Evolutionary conservation across 73 alveolate genomes (phyloP).

Genomic region (Halteria grandinella): DNA sequence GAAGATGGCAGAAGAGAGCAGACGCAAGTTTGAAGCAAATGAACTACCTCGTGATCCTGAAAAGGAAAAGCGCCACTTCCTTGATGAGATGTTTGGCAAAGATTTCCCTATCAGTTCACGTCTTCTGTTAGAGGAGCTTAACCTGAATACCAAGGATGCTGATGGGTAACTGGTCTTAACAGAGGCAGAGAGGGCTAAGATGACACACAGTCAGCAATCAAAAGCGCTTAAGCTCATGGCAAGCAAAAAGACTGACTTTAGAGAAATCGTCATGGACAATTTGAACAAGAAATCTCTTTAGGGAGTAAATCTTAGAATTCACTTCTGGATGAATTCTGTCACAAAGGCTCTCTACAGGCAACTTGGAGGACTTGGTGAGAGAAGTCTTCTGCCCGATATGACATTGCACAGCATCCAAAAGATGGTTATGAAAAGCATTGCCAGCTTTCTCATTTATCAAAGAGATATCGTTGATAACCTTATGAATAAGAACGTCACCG

Average conservation of each 20-base stretch:
- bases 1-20: conserved; percentile 34
- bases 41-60: conserved; percentile 44
- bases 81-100: conserved; percentile 62
- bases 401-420: conserved; percentile 58
- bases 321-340: conserved; percentile 76
- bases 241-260: conserved; percentile 1
- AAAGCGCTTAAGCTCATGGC: not conserved
- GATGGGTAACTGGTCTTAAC: no score
- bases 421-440: conserved; percentile 61
- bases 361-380: not conserved
- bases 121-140: conserved; percentile 4
- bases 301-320: conserved; percentile 67
- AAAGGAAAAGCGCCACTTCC: conserved; percentile 51
- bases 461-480: conserved; percentile 69
- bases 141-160: no score
- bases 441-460: conserved; percentile 54
- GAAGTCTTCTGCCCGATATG: no score
- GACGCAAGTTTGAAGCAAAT: conserved; percentile 24
- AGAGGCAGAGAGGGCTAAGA: no score
- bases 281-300: conserved; percentile 64
- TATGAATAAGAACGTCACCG: conserved; percentile 32
- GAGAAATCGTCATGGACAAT: conserved; percentile 51
- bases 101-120: conserved; percentile 46
- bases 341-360: conserved; percentile 29
- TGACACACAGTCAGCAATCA: no score